phyloP scores from a whole-genome alignment of 805 yeast species.

The Candida dendrica region DNA sequence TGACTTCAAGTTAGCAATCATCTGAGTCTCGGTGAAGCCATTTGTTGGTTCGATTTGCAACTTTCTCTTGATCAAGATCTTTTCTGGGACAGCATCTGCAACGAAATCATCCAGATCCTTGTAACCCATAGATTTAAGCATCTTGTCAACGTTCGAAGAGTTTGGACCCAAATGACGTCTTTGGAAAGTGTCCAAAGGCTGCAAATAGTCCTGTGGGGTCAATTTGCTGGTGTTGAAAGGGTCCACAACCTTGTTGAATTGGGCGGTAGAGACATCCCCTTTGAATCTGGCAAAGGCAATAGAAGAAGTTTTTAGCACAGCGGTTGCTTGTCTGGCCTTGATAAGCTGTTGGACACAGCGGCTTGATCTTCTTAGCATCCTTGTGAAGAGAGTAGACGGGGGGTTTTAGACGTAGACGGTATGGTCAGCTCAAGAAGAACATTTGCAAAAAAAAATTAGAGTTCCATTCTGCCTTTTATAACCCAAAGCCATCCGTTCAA shows the following conservation, averaged over 20 bases:
- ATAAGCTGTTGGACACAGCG: too few relatives aligned
- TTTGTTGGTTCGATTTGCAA: constrained; percentile 58
- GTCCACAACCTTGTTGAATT: constrained; percentile 35
- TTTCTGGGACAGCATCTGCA: constrained; percentile 65
- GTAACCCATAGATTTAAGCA: constrained; percentile 65
- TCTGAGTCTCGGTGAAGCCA: constrained; percentile 79
- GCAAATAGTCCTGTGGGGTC: constrained; percentile 10
- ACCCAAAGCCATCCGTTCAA: too few relatives aligned
- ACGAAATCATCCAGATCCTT: constrained; percentile 65
- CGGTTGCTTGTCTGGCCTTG: too few relatives aligned
- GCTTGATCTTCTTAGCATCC: too few relatives aligned
- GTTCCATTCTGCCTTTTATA: too few relatives aligned
- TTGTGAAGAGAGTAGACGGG: too few relatives aligned
- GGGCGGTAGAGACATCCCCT: constrained; percentile 50
- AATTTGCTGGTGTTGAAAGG: constrained; percentile 21
- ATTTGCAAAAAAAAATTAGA: too few relatives aligned
- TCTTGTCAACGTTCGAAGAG: constrained; percentile 49
- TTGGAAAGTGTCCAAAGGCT: constrained; percentile 71
- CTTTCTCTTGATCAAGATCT: constrained; percentile 62
- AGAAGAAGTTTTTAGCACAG: too few relatives aligned
- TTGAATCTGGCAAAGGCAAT: constrained; percentile 12
- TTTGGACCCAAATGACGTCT: constrained; percentile 89
- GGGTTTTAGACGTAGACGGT: too few relatives aligned
- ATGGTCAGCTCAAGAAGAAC: too few relatives aligned
- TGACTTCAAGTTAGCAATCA: constrained; percentile 58